Conservation (phyloP, 768 basidiomycete genomes). For the Leucosporidium creatinivorum region DNA sequence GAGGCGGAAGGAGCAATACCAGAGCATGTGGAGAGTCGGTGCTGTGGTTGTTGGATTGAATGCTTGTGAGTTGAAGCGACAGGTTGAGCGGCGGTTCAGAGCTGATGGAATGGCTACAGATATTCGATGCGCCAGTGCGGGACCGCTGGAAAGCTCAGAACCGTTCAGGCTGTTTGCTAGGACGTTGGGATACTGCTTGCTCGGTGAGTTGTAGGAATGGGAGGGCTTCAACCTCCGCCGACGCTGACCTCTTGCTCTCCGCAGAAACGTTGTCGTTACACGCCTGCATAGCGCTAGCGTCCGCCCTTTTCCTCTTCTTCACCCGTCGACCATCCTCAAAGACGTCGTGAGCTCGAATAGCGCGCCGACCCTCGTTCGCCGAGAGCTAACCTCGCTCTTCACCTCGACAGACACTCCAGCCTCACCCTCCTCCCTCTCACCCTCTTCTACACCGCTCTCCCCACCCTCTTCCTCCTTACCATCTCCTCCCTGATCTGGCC, state of each 20-base stretch:
- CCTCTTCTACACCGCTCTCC: constrained; percentile 5
- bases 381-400: background rate
- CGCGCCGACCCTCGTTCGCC: background rate
- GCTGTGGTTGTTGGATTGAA: background rate
- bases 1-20: background rate
- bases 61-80: background rate
- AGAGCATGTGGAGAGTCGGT: background rate
- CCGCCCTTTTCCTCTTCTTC: background rate
- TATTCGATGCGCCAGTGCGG: constrained; percentile 2
- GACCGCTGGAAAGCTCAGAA: background rate
- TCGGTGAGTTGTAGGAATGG: constrained; percentile 6
- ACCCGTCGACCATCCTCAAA: background rate
- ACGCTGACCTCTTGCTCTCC: background rate
- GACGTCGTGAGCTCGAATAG: background rate
- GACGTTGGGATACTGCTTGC: constrained; percentile 14
- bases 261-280: constrained; percentile 15
- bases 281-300: background rate
- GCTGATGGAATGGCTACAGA: constrained; percentile 1
- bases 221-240: too few relatives aligned
- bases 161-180: constrained; percentile 4
- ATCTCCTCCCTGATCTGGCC: constrained; percentile 21
- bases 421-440: constrained; percentile 7
- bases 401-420: background rate
- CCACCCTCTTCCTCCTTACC: constrained; percentile 13
- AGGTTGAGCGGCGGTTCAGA: background rate